Base-by-base conservation (phyloP, 2,329 filamentous ascomycete species). In the Pyrenophora teres region DNA sequence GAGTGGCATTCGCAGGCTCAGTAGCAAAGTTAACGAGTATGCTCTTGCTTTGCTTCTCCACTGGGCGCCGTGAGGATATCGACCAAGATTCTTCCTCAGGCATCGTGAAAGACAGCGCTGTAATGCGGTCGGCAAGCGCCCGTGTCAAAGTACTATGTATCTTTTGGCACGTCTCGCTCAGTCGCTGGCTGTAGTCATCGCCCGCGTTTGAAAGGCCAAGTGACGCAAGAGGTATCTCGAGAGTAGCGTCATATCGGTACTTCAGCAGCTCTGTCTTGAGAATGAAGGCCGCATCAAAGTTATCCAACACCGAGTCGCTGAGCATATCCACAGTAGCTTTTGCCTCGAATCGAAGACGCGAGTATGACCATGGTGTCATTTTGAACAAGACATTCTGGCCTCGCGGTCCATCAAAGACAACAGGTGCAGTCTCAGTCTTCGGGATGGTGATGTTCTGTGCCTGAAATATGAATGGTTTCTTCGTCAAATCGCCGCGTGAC, bases 201-300 rank as follows among this genome's bases (percentile, higher is more conserved):
- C 58, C 62, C 3, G 41, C 40, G 8, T 62, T 16, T 19, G 67
- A 63, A 5, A 70, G 46, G 1, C 54, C 59, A n/a, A 77, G 53
- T 6, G 64, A 59, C 10, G 65, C 60, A 10, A 75, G 50, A 9
- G 74, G 72, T 3, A 80, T 54, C 23, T 74, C 65, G 13, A 83
- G 62, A 36, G 81, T 67, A 15, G 81, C 73, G 63, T 88, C 86
- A 62, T 81, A 86, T 53, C 80, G 76, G 54, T 81, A 76, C 37
- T 80, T 72, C 19, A 78, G 70, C 30, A 81, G 73, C 59, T 83
- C 76, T 2, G 79, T 76, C 55, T 80, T 82, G 35, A 81, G 76
- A 50, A 97, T 92, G 69, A 99, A 99, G 0, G 89, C 86, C 1
- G 88, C 81, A 35, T 90, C 88, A 62, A 97, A 97, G 52, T 92